These are phyloP conservation scores for Blumeria graminis DNA, from an alignment of 2,329 filamentous ascomycete species.

Conservation along the genomic window DNA sequence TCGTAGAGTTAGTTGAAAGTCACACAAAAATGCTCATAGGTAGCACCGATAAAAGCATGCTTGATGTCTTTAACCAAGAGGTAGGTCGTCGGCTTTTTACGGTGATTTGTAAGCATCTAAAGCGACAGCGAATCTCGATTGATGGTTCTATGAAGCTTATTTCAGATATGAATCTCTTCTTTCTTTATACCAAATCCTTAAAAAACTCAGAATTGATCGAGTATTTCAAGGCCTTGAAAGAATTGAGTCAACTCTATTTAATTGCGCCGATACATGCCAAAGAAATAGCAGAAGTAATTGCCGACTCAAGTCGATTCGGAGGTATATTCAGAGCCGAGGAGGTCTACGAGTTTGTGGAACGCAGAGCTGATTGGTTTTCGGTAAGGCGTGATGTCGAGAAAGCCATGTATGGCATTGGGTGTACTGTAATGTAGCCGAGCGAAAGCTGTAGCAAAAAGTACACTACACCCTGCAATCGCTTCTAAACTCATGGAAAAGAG, in stretches of 20 bases:
- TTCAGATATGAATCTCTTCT: constrained; percentile 89
- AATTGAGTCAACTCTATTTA: constrained; percentile 85
- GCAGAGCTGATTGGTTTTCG: constrained; percentile 83
- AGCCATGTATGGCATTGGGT: constrained; percentile 93
- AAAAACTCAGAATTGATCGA: constrained; percentile 62
- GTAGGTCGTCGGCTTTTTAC: constrained; percentile 82
- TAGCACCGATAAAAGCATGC: constrained; percentile 90
- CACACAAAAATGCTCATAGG: constrained; percentile 86
- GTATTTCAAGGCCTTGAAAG: constrained; percentile 78
- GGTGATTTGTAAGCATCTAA: constrained; percentile 87
- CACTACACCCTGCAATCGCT: no score
- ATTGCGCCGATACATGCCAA: constrained; percentile 73
- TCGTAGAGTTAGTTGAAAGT: constrained; percentile 65
- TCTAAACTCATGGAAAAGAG: no score
- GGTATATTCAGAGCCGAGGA: constrained; percentile 90
- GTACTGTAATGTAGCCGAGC: constrained; percentile 45
- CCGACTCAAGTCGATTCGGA: constrained; percentile 69
- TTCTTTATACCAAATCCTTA: constrained; percentile 58
- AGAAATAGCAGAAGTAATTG: constrained; percentile 86
- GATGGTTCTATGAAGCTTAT: constrained; percentile 82
- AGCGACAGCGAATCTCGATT: constrained; percentile 77
- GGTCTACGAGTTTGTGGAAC: constrained; percentile 89
- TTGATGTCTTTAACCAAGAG: constrained; percentile 96
- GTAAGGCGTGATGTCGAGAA: constrained; percentile 76
- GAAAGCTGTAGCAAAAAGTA: no score